Conservation (phyloP, 1,284 basidiomycete species). For the Trichosporon sp. region DNA sequence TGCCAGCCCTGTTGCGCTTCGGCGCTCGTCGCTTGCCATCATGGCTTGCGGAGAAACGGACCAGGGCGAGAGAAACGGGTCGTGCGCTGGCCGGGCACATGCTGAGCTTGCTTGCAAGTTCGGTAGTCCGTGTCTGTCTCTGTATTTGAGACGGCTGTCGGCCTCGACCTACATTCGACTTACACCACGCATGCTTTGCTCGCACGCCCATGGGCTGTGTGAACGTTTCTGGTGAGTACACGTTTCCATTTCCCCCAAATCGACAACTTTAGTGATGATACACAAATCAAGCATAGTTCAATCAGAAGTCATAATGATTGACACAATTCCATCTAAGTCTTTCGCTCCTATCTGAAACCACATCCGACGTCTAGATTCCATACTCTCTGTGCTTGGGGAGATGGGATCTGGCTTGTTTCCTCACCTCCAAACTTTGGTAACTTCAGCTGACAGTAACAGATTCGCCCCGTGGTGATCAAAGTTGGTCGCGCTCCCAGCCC, state of each 20-base stretch:
- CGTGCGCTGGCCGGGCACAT: not conserved
- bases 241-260: not conserved
- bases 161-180: slow-evolving; percentile 5
- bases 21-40: slow-evolving; percentile 7
- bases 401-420: slow-evolving; percentile 24
- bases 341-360: slow-evolving; percentile 86
- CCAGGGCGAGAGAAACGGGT: slow-evolving; percentile 18
- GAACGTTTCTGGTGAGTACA: slow-evolving; percentile 80
- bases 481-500: too few species aligned
- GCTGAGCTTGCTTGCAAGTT: not conserved
- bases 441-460: slow-evolving; percentile 36
- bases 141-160: not conserved
- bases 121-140: not conserved
- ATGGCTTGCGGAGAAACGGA: slow-evolving; percentile 11
- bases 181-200: not conserved
- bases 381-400: slow-evolving; percentile 20
- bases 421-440: not conserved
- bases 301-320: slow-evolving; percentile 73
- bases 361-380: slow-evolving; percentile 23
- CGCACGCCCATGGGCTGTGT: too few species aligned
- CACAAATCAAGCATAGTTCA: slow-evolving; percentile 82
- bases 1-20: slow-evolving; percentile 19
- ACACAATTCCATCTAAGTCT: slow-evolving; percentile 61
- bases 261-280: slow-evolving; percentile 62
- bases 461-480: too few species aligned